phyloP scores from a whole-genome alignment of 106 monocot genomes.

The Cymbidium sinense region DNA sequence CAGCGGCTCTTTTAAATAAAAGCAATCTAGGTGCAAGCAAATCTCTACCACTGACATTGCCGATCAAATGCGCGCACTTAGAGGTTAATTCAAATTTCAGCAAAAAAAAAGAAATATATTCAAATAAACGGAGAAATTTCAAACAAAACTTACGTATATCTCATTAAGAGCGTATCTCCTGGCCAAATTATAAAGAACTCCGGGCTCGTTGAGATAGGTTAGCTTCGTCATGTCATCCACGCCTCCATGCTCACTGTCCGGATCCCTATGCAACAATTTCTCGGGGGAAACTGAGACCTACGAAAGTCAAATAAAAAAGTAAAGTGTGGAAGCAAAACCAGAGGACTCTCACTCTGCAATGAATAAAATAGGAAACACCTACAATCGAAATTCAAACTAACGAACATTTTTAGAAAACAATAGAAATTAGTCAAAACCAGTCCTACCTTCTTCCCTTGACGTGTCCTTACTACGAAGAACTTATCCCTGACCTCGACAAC shows the following conservation, averaged over 20 bases:
- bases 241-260: slow-evolving; percentile 54
- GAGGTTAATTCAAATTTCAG: too few relatives aligned
- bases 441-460: slow-evolving; percentile 56
- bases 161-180: slow-evolving; percentile 61
- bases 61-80: neutral
- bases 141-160: slow-evolving; percentile 47
- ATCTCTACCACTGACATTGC: neutral
- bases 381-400: neutral
- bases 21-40: neutral
- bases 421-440: neutral
- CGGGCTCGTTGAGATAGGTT: slow-evolving; percentile 60
- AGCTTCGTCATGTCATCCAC: slow-evolving; percentile 82
- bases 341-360: neutral
- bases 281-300: slow-evolving; percentile 30
- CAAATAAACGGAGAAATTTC: neutral
- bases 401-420: neutral
- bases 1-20: neutral
- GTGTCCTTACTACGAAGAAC: slow-evolving; percentile 27
- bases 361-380: neutral
- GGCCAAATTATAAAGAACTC: slow-evolving; percentile 58
- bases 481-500: slow-evolving; percentile 50
- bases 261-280: slow-evolving; percentile 55
- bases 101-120: neutral
- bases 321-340: neutral
- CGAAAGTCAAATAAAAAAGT: neutral